Conservation (phyloP, 768 basidiomycete species). For the Dioszegia crocea region DNA sequence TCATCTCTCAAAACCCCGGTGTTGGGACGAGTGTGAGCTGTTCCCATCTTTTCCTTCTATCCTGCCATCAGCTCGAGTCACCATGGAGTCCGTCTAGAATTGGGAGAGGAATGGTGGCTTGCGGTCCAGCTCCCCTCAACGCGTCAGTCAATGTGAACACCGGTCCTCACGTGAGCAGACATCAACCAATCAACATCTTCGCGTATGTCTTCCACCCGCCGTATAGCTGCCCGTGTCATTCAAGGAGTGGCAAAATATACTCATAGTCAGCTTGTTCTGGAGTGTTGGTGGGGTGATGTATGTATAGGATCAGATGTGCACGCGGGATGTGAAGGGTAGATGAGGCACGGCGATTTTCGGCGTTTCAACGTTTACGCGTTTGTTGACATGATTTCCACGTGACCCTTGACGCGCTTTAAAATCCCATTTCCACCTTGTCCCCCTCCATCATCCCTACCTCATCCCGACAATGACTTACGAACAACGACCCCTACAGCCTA, state of each 20-base stretch:
- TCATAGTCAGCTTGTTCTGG: not conserved
- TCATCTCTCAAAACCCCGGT: no score
- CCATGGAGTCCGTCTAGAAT: not conserved
- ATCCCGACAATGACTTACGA: not conserved
- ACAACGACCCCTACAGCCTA: conserved; percentile 1
- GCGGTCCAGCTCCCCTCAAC: not conserved
- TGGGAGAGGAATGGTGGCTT: not conserved
- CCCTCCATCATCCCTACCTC: not conserved
- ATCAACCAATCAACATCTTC: not conserved
- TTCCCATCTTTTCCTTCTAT: not conserved
- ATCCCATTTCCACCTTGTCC: not conserved
- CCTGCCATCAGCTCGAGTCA: not conserved
- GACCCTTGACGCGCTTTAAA: not conserved
- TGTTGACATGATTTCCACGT: conserved; percentile 7
- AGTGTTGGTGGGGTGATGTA: not conserved
- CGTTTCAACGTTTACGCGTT: not conserved
- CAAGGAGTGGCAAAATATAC: not conserved
- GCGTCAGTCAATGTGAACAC: not conserved
- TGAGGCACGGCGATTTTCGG: not conserved
- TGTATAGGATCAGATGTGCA: not conserved
- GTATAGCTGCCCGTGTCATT: not conserved
- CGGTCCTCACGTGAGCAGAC: not conserved
- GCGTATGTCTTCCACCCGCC: not conserved
- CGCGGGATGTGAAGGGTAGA: not conserved
- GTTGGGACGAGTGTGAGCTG: not conserved